phyloP scores from a whole-genome alignment of 176 grass and related monocot species.

The Cenchrus purpureus region DNA sequence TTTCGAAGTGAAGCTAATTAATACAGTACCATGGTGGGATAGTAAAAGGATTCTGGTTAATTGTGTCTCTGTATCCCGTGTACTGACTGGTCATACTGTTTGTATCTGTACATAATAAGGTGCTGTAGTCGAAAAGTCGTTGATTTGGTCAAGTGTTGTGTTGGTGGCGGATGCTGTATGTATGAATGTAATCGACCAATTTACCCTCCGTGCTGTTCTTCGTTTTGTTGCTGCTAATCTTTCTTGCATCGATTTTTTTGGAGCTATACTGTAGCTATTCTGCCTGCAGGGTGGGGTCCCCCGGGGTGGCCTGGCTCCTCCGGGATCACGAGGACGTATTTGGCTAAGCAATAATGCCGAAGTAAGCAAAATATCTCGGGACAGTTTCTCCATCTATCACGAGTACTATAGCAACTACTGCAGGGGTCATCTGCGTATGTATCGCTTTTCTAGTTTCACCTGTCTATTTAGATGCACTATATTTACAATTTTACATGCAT shows the following conservation, averaged over 20 bases:
- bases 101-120: slow-evolving; percentile 59
- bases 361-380: slow-evolving; percentile 15
- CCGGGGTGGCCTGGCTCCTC: background rate
- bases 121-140: slow-evolving; percentile 8
- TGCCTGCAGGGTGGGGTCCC: background rate
- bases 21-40: slow-evolving; percentile 28
- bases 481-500: no score
- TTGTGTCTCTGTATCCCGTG: slow-evolving; percentile 34
- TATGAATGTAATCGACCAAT: background rate
- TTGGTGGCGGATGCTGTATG: background rate
- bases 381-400: no score
- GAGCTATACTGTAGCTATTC: background rate
- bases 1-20: slow-evolving; percentile 38
- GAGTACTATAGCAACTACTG: no score
- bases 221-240: background rate
- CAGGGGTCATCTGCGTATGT: no score
- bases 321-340: background rate
- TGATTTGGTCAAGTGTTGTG: background rate
- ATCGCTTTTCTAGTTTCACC: no score
- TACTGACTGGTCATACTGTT: slow-evolving; percentile 37
- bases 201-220: background rate
- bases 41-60: slow-evolving; percentile 44
- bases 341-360: background rate
- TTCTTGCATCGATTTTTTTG: background rate
- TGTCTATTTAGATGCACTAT: no score